Evolutionary conservation across 768 basidiomycete species (phyloP).

Genomic region (Mycena epipterygia): DNA sequence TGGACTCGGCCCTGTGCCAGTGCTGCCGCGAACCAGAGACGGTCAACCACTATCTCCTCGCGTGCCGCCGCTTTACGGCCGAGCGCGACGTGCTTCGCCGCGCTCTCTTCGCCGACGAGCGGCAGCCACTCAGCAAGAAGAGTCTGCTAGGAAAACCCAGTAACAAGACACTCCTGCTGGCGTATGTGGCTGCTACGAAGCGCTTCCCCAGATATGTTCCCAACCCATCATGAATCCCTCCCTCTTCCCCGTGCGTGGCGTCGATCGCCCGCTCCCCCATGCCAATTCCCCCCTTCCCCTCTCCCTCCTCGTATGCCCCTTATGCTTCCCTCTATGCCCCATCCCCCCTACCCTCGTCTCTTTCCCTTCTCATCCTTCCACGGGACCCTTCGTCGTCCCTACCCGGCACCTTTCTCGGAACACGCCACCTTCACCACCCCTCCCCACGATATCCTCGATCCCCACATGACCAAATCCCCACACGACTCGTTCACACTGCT

Average conservation of each 20-base stretch:
- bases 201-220: neutral
- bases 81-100: neutral
- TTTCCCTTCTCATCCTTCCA: neutral
- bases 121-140: neutral
- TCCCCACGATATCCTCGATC: neutral
- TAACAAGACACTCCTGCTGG: neutral
- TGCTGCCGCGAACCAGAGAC: neutral
- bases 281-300: neutral
- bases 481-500: no score
- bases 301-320: neutral
- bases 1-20: slow-evolving; percentile 14
- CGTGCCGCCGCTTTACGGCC: neutral
- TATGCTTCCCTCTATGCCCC: neutral
- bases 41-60: neutral
- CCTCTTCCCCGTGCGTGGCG: no score
- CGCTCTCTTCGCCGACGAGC: neutral
- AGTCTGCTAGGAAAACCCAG: neutral
- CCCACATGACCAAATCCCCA: no score
- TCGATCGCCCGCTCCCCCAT: no score
- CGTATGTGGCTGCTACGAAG: neutral
- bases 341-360: neutral
- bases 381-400: neutral
- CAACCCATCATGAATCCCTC: neutral
- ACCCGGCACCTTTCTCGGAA: slow-evolving; percentile 6
- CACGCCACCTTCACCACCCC: neutral